Evolutionary conservation across 495 filamentous ascomycete species (phyloP), one percentile per base, ranked within the genome.

Genomic region (Astrothelium subdiscretum): DNA sequence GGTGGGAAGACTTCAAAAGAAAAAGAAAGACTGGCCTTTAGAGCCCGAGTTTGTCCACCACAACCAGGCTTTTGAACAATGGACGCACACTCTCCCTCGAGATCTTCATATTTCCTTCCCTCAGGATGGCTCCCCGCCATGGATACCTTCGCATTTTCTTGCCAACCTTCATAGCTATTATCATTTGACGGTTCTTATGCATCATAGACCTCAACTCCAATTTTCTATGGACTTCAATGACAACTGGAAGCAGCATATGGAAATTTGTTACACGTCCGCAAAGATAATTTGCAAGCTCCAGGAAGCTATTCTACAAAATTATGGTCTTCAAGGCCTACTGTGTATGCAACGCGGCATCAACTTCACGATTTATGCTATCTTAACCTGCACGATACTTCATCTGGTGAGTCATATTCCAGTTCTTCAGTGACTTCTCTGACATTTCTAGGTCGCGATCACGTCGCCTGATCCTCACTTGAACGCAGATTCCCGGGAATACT

Each of bases 271-370:
- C 69, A 82, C 84, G 42, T 88, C 92, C 11, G 91, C 95, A 58
- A 95, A 95, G 75, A 83, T 80, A 64, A 82, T 98, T 27, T 96
- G 94, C 75, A 84, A 89, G 64, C 73, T 97, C n/a, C 90, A 96
- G 70, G 94, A 97, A 75, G 87, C 85, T 12, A 85, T 97, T 62
- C 69, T 95, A 57, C 78, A 85, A 59, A 79, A 82, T 1, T 95
- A 87, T 71, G 90, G 91, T 1, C 74, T 96, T 52, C 80, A 82
- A 52, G 95, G 94, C 1, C 78, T 97, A 1, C 80, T 92, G 62
- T 95, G 87, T 78, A 97, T 98, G 94, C 86, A 91, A 70, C 81
- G 94, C 65, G 94, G 94, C 38, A 90, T 97, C 68, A 96, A 91
- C 76, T 97, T 96, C 71, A 90, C 91, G 24, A 95, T 98, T 24